Evolutionary conservation across 2,329 filamentous ascomycete genomes (phyloP).

Genomic region (Colletotrichum lupini): DNA sequence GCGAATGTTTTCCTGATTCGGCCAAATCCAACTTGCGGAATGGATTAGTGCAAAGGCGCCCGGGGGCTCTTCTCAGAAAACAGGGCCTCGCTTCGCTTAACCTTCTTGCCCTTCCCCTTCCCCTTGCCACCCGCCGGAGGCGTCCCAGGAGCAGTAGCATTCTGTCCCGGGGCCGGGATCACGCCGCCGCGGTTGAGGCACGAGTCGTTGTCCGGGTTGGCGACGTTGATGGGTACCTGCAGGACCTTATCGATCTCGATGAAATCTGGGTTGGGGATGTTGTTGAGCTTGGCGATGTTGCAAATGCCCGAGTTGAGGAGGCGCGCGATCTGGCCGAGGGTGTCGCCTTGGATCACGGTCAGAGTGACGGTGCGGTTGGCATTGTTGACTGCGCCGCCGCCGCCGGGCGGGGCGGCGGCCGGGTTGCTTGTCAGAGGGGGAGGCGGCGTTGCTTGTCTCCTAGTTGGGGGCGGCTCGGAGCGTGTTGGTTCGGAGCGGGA

Average conservation of each 20-base stretch:
- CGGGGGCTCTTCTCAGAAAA: background rate
- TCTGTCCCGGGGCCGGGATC: conserved; percentile 2
- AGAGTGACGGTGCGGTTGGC: conserved; percentile 22
- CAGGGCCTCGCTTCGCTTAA: conserved; percentile 1
- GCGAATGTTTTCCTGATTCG: too few relatives aligned
- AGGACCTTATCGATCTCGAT: conserved; percentile 15
- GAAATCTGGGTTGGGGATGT: conserved; percentile 20
- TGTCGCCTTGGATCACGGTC: conserved; percentile 11
- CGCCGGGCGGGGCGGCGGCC: background rate
- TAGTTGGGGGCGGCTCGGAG: conserved; percentile 6
- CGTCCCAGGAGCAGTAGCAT: background rate
- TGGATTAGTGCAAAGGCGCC: background rate
- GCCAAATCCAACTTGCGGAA: background rate
- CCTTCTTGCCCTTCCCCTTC: conserved; percentile 7
- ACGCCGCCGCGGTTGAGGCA: conserved; percentile 24
- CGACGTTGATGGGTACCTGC: conserved; percentile 16
- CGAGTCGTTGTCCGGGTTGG: conserved; percentile 22
- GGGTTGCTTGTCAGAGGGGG: background rate
- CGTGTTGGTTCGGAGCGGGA: background rate
- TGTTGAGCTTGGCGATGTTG: conserved; percentile 30
- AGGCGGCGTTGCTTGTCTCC: conserved; percentile 2
- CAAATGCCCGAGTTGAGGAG: conserved; percentile 33
- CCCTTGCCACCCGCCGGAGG: background rate
- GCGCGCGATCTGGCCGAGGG: conserved; percentile 17
- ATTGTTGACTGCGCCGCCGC: background rate